These are phyloP conservation scores for Boletus eberwhitei DNA, from an alignment of 768 basidiomycete species.

Conservation along the genomic window DNA sequence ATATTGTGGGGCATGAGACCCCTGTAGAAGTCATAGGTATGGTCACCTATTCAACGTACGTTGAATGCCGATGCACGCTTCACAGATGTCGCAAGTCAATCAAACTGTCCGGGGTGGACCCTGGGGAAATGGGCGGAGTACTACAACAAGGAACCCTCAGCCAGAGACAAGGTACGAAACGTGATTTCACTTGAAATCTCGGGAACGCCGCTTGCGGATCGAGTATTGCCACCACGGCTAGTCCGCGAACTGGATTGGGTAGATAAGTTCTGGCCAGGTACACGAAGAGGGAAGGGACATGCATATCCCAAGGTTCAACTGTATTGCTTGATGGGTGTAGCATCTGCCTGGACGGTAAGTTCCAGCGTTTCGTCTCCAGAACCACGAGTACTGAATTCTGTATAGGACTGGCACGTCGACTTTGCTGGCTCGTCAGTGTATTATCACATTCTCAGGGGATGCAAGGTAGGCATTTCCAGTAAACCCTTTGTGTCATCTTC, in stretches of 20 bases:
- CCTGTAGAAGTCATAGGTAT: slow-evolving; percentile 91
- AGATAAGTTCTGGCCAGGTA: slow-evolving; percentile 89
- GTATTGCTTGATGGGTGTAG: slow-evolving; percentile 97
- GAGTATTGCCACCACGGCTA: slow-evolving; percentile 77
- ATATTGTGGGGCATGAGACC: slow-evolving; percentile 66
- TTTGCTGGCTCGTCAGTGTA: slow-evolving; percentile 98
- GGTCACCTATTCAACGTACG: slow-evolving; percentile 15
- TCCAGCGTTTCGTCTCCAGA: not conserved
- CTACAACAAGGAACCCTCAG: slow-evolving; percentile 60
- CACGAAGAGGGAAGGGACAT: slow-evolving; percentile 68
- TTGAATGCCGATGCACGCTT: not conserved
- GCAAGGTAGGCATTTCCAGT: slow-evolving; percentile 53
- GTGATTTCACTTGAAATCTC: slow-evolving; percentile 95
- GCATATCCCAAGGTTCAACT: slow-evolving; percentile 90
- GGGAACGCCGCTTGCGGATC: slow-evolving; percentile 74
- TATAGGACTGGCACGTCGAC: slow-evolving; percentile 96
- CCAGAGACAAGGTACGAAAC: slow-evolving; percentile 86
- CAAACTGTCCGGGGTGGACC: slow-evolving; percentile 83
- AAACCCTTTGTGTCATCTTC: not conserved
- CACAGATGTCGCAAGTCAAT: slow-evolving; percentile 85
- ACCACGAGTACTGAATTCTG: not conserved
- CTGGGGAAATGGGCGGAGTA: slow-evolving; percentile 90
- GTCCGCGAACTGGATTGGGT: slow-evolving; percentile 96
- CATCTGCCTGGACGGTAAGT: slow-evolving; percentile 88
- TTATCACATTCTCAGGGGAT: slow-evolving; percentile 86